A percentile compares a stretch with the other conserved stretches of the same genome.
Evolutionary conservation across 2,329 filamentous ascomycete genomes (phyloP).

Genomic region (Pseudogymnoascus sp.): DNA sequence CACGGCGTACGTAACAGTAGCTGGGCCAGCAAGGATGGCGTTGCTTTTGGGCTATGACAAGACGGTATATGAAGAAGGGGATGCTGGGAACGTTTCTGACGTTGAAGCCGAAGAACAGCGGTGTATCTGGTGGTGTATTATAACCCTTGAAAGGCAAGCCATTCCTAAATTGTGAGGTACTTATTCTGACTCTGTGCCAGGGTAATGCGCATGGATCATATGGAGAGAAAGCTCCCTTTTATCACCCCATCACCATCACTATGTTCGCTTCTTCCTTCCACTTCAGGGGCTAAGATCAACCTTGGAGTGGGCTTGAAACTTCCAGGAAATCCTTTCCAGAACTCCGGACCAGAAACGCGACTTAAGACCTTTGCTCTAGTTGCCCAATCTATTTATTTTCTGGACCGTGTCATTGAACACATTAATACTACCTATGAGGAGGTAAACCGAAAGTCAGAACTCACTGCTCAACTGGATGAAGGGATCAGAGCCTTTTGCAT

Average conservation of each 20-base stretch:
- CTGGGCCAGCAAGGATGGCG: conserved; percentile 14
- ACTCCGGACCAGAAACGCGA: neutral
- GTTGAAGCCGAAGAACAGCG: neutral
- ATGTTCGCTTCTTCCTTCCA: conserved; percentile 3
- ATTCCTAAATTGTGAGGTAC: neutral
- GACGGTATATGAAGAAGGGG: neutral
- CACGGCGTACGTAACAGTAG: conserved; percentile 9
- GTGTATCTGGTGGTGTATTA: neutral
- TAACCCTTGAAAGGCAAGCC: neutral
- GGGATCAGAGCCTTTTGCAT: neutral
- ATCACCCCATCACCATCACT: neutral
- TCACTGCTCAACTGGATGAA: neutral
- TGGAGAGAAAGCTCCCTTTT: neutral
- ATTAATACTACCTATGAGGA: conserved; percentile 2
- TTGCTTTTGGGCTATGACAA: conserved; percentile 13
- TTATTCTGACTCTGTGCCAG: neutral
- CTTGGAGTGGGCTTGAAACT: conserved; percentile 1
- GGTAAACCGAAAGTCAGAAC: neutral
- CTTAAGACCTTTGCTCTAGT: conserved; percentile 1
- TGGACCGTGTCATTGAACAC: neutral
- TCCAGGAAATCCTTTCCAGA: neutral
- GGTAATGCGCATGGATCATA: neutral
- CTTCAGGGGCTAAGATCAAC: neutral
- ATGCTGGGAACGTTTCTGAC: neutral
- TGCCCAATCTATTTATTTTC: neutral